Base-by-base conservation (phyloP, 83 land plant species). In the Picea abies region DNA sequence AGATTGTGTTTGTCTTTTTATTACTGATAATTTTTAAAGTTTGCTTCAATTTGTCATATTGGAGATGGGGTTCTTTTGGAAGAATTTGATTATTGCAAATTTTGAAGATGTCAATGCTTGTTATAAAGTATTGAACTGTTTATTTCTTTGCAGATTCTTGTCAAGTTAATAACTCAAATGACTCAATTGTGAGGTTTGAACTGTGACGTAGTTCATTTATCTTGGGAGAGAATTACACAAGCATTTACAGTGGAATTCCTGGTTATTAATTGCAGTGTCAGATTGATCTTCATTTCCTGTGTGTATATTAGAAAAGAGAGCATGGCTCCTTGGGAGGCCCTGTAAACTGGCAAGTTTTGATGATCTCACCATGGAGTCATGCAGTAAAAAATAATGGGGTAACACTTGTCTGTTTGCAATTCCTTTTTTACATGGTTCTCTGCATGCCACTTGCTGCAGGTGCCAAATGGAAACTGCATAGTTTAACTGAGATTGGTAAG, bases 261-360 rank as follows among this genome's bases (percentile, higher is more conserved):
- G 58, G 77, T 73, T 73, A 73, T 41, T 44, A 23, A 37, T 52
- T 73, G 4, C 77, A 22, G 56, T 41, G 58, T 12, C 58, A 44
- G 58, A 39, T 22, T 10, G 14, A 20, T 22, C 77, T 73, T 44
- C 56, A 5, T 73, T 12, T 73, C 58, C 22, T 73, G 77, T 3
- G 20, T 70, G 75, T 70, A 70, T 37, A 70, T 37, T 73, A 73
- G 58, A 73, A 52, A 72, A 72, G 11, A 20, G 77, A n/a, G 77
- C 17, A 20, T 2, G 58, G 39, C 56, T 44, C 47, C 22, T 22
- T 20, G 44, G 5, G 26, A n/a, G 47, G n/a, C 41, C 39, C 11
- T 73, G 58, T 52, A 73, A 44, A 25, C 77, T 73, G 44, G 77
- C 77, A 70, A 39, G 47, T 37, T 70, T 65, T 29, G 14, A 25